Conservation (phyloP, 352 stramenopile species). For the Phytophthora melonis region DNA sequence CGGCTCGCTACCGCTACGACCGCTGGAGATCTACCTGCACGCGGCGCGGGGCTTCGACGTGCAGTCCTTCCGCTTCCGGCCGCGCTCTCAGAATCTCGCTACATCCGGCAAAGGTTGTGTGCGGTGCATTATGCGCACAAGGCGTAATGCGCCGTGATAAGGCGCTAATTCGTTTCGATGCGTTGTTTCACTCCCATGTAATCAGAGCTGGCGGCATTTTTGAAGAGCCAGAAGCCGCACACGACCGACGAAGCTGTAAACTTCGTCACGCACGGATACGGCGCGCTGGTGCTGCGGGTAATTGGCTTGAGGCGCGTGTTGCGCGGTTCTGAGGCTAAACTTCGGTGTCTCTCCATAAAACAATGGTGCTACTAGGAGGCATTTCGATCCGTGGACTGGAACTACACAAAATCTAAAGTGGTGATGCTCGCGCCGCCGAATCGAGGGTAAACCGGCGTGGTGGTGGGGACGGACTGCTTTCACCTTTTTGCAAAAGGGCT, state of each 20-base stretch:
- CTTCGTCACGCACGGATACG: conserved; percentile 83
- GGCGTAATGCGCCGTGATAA: too few relatives aligned
- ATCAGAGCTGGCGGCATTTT: conserved; percentile 55
- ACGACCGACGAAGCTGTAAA: conserved; percentile 61
- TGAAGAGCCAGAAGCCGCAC: conserved; percentile 72
- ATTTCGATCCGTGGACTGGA: conserved; percentile 77
- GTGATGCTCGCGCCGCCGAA: conserved; percentile 82
- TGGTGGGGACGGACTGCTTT: not conserved
- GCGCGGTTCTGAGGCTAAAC: too few relatives aligned
- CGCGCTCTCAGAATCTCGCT: conserved; percentile 47
- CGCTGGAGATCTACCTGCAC: conserved; percentile 9
- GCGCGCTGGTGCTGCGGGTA: conserved; percentile 70
- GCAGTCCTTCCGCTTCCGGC: conserved; percentile 20
- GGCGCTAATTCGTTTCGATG: not conserved
- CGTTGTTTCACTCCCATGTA: not conserved
- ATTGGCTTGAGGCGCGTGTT: not conserved
- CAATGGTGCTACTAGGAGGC: conserved; percentile 55
- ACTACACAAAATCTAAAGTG: conserved; percentile 74
- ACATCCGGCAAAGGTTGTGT: conserved; percentile 50
- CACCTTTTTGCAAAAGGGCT: not conserved
- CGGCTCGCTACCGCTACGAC: conserved; percentile 44
- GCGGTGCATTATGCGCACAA: not conserved
- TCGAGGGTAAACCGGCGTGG: conserved; percentile 48
- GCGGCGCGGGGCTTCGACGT: conserved; percentile 48
- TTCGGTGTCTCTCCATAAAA: not conserved